Evolutionary conservation across 345 rosid species (phyloP).

Genomic region (Trapa bicornis): DNA sequence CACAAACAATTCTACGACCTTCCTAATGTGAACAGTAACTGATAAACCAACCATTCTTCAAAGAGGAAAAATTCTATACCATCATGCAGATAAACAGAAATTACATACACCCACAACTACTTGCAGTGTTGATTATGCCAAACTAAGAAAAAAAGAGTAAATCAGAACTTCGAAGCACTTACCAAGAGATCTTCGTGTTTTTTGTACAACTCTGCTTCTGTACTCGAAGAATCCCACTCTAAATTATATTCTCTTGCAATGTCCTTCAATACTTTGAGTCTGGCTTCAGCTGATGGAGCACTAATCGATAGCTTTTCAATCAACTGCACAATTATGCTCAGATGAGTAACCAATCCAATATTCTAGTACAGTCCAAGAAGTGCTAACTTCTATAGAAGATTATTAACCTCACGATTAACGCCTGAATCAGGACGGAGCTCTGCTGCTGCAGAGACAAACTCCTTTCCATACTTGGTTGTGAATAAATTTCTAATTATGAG

Average conservation of each 20-base stretch:
- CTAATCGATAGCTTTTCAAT: conserved; percentile 77
- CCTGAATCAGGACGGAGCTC: conserved; percentile 94
- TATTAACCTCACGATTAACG: conserved; percentile 80
- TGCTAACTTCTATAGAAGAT: conserved; percentile 8
- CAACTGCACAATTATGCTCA: conserved; percentile 28
- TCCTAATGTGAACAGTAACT: background rate
- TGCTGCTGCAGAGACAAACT: conserved; percentile 52
- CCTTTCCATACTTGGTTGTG: conserved; percentile 79
- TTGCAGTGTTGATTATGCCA: background rate
- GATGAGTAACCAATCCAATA: background rate
- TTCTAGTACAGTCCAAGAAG: conserved; percentile 3
- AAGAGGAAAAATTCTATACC: background rate
- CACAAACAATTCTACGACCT: no score
- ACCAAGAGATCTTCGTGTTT: conserved; percentile 91
- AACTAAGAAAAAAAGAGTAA: background rate
- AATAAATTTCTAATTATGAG: conserved; percentile 69
- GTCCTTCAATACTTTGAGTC: conserved; percentile 68
- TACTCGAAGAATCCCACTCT: conserved; percentile 69
- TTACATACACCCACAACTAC: background rate
- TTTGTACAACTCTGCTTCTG: conserved; percentile 77
- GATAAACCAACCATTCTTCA: background rate
- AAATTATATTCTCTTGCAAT: conserved; percentile 59
- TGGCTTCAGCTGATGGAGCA: conserved; percentile 63
- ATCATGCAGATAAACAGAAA: background rate
- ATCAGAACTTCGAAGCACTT: background rate